Conservation (phyloP, 177 flowering plant genomes). For the Vitis hybrid region DNA sequence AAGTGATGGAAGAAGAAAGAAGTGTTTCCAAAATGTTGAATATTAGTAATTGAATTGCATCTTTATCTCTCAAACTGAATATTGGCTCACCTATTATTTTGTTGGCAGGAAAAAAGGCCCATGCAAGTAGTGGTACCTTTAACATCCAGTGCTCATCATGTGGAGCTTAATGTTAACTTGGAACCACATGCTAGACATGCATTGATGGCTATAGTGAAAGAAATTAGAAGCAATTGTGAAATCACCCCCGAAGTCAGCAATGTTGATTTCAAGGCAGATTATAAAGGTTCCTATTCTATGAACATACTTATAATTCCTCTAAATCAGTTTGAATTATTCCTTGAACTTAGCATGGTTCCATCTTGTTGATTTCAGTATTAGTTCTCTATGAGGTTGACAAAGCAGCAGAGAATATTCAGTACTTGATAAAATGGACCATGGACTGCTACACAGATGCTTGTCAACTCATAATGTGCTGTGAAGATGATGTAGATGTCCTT, state of each 20-base stretch:
- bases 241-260: constrained; percentile 57
- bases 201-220: constrained; percentile 61
- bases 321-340: not conserved
- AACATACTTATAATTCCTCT: not conserved
- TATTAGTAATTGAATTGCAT: not conserved
- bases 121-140: constrained; percentile 53
- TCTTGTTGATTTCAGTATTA: constrained; percentile 42
- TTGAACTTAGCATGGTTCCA: constrained; percentile 5
- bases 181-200: constrained; percentile 62
- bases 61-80: not conserved
- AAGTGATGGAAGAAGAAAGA: no score
- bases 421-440: constrained; percentile 74
- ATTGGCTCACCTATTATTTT: not conserved
- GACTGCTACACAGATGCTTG: constrained; percentile 71
- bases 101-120: constrained; percentile 53
- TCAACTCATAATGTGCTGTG: constrained; percentile 68
- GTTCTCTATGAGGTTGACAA: constrained; percentile 66
- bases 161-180: constrained; percentile 56
- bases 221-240: constrained; percentile 40
- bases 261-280: constrained; percentile 45
- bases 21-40: not conserved
- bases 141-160: constrained; percentile 68
- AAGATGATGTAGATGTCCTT: constrained; percentile 58
- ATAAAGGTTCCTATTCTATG: constrained; percentile 46
- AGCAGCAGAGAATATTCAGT: constrained; percentile 57